Evolutionary conservation across 2,329 filamentous ascomycete species (phyloP).

Genomic region (Colletotrichum brevisporum): DNA sequence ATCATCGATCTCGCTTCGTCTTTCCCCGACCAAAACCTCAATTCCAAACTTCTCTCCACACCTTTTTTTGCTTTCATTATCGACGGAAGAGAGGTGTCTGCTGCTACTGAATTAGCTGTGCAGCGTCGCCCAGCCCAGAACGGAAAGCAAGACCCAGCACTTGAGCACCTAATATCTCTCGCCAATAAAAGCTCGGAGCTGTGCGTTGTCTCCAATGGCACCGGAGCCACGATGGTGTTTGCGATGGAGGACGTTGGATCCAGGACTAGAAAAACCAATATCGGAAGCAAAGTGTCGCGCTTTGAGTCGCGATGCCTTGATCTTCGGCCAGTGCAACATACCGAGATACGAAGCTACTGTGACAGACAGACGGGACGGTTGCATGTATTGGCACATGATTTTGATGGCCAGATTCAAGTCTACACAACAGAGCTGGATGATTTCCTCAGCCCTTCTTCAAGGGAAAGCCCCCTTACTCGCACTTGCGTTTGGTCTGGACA

Average conservation of each 20-base stretch:
- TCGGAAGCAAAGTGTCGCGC: slow-evolving; percentile 89
- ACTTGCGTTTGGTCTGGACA: slow-evolving; percentile 87
- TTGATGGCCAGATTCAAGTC: slow-evolving; percentile 87
- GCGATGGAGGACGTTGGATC: slow-evolving; percentile 88
- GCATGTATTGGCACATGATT: slow-evolving; percentile 84
- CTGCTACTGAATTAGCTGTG: slow-evolving; percentile 83
- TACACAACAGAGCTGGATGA: slow-evolving; percentile 84
- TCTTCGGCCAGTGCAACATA: slow-evolving; percentile 62
- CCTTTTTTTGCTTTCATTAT: slow-evolving; percentile 76
- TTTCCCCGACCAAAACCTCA: slow-evolving; percentile 64
- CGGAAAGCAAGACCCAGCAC: slow-evolving; percentile 68
- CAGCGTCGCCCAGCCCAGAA: slow-evolving; percentile 55
- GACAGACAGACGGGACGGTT: slow-evolving; percentile 75
- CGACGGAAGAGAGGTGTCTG: slow-evolving; percentile 83
- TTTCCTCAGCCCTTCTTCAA: slow-evolving; percentile 81
- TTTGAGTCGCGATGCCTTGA: slow-evolving; percentile 72
- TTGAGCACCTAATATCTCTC: slow-evolving; percentile 88
- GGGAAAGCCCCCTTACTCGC: slow-evolving; percentile 71
- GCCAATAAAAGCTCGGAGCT: slow-evolving; percentile 90
- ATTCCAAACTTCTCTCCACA: slow-evolving; percentile 11
- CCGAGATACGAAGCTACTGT: slow-evolving; percentile 82
- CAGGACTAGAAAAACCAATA: slow-evolving; percentile 74
- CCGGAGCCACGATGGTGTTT: slow-evolving; percentile 91
- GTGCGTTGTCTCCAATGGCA: slow-evolving; percentile 86
- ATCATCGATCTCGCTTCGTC: slow-evolving; percentile 82